Evolutionary conservation across 495 filamentous ascomycete species (phyloP).

Genomic region (Penicillium tannophilum): DNA sequence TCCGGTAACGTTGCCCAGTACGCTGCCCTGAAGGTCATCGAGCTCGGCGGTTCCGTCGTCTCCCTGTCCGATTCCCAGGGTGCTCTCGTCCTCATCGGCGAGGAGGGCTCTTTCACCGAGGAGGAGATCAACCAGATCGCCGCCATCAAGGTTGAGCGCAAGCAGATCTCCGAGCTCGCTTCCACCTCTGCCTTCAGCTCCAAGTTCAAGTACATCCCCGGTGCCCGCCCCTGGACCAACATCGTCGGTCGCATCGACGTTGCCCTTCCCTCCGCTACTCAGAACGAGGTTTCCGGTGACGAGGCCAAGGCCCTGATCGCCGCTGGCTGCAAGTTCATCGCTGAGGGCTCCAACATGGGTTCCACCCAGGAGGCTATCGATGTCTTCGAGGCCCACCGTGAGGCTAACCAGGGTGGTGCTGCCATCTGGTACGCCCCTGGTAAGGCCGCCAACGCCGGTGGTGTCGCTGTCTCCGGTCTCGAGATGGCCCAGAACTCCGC

Average conservation of each 20-base stretch:
- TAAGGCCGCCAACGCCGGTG: conserved; percentile 92
- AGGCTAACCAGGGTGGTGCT: conserved; percentile 62
- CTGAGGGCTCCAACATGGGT: conserved; percentile 98
- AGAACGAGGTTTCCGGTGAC: conserved; percentile 93
- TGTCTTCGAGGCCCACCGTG: conserved; percentile 82
- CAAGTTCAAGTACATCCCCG: conserved; percentile 85
- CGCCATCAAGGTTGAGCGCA: conserved; percentile 81
- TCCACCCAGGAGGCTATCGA: conserved; percentile 96
- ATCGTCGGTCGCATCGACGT: conserved; percentile 80
- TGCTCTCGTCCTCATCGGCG: conserved; percentile 68
- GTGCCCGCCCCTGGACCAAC: conserved; percentile 89
- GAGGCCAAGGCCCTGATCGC: conserved; percentile 83
- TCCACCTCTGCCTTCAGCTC: conserved; percentile 51
- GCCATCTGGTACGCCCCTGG: conserved; percentile 97
- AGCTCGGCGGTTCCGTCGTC: conserved; percentile 90
- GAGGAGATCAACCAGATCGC: conserved; percentile 79
- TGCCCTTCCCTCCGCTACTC: conserved; percentile 89
- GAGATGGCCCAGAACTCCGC: conserved; percentile 99
- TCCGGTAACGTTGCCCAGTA: conserved; percentile 99
- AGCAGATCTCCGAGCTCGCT: conserved; percentile 70
- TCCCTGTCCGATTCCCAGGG: conserved; percentile 95
- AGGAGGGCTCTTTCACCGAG: conserved; percentile 64
- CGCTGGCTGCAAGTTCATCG: conserved; percentile 80
- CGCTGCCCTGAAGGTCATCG: conserved; percentile 94
- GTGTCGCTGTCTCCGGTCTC: conserved; percentile 94